Base-by-base conservation (phyloP, 1,284 basidiomycete species). In the Ustilago bromivora region DNA sequence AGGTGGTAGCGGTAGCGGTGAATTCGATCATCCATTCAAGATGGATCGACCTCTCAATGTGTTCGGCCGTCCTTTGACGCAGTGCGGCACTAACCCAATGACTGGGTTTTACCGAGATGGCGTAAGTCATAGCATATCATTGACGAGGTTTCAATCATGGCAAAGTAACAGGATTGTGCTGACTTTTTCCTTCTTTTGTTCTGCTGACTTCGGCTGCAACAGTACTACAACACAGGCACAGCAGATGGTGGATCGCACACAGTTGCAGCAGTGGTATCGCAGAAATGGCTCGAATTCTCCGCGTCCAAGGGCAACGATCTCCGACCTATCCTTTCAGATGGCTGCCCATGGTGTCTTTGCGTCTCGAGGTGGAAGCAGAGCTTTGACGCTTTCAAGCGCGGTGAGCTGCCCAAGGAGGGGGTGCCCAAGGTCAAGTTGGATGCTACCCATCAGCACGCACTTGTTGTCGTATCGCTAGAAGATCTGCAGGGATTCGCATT, bases 311-410 rank as follows among this genome's bases (percentile, higher is more conserved):
- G 80, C 32, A 82, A 82, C 65, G 79, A 82, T 51, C 73, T 82
- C 0, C 63, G 79, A 0, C 70, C 70, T 4, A 79, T 82, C 23
- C 67, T 82, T 8, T 75, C 59, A 12, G 66, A 74, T 52, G 79
- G 78, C 28, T 81, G 79, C 53, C 73, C 68, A 2, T 82, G 80
- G 80, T 82, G 80, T 38, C 72, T 82, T 8, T 82, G 80, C 64
- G 80, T 80, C 0, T 66, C 66, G 11, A 61, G 80, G 12, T 82
- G 80, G 80, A 82, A 93, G 72, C 92, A 92, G 32, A 93, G 95
- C 1, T 86, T 98, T 32, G 90, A 88, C 6, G 93, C 94, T 1
- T 94, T 96, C 85, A 88, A 88, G 17, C 88, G 89, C 9, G 96
- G 96, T 8, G 94, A 97, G 85, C 95, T 98, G 32, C 63, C 71